phyloP scores from a whole-genome alignment of 164 flowering plant species.

The Aristolochia fimbriata region DNA sequence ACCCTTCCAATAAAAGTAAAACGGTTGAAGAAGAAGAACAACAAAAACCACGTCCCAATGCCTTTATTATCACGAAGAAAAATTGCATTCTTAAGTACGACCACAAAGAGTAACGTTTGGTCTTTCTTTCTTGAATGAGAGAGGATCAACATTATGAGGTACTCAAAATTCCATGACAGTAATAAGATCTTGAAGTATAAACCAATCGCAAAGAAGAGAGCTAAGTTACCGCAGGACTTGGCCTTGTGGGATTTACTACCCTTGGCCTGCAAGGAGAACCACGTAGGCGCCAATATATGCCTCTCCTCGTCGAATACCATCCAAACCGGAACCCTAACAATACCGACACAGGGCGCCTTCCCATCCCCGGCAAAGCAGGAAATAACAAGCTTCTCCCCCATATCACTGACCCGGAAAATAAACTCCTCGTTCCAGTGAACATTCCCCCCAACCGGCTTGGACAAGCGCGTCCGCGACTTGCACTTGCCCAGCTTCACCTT shows the following conservation, averaged over 20 bases:
- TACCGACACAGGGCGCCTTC: slow-evolving; percentile 40
- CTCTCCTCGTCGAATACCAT: slow-evolving; percentile 35
- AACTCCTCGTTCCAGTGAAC: slow-evolving; percentile 86
- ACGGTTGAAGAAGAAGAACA: too few relatives aligned
- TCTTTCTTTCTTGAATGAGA: too few relatives aligned
- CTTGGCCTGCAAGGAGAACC: slow-evolving; percentile 50
- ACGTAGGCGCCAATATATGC: slow-evolving; percentile 54
- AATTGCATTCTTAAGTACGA: too few relatives aligned
- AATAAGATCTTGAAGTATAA: too few relatives aligned
- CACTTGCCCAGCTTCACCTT: slow-evolving; percentile 49
- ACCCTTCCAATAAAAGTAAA: too few relatives aligned
- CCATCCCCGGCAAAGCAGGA: slow-evolving; percentile 28
- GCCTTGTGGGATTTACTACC: slow-evolving; percentile 17
- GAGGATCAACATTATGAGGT: too few relatives aligned
- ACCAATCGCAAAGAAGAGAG: too few relatives aligned
- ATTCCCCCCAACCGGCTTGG: slow-evolving; percentile 18
- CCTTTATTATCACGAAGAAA: too few relatives aligned
- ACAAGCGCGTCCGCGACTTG: slow-evolving; percentile 41
- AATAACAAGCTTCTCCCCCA: slow-evolving; percentile 46
- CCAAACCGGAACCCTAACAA: slow-evolving; percentile 49
- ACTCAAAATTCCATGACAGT: too few relatives aligned
- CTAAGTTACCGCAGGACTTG: too few relatives aligned
- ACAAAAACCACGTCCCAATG: too few relatives aligned
- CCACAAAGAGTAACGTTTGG: too few relatives aligned
- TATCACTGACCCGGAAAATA: slow-evolving; percentile 40